phyloP scores from a whole-genome alignment of 2,329 filamentous ascomycete genomes.

The Calonectria pauciramosa region DNA sequence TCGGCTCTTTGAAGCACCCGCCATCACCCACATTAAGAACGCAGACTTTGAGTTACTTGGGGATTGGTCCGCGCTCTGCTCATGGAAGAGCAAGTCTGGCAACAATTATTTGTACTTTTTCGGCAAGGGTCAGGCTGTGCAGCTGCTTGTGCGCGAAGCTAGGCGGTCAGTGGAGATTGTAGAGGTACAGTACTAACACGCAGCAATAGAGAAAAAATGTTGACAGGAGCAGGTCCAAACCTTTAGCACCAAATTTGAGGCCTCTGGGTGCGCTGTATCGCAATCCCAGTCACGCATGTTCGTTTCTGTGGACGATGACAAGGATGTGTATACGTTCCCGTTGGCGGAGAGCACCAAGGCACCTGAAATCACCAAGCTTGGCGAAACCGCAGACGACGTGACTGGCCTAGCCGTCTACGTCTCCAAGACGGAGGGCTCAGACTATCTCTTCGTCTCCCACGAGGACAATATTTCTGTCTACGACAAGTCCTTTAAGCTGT shows the following conservation, averaged over 20 bases:
- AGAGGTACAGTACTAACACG: slow-evolving; percentile 44
- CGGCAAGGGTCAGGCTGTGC: slow-evolving; percentile 56
- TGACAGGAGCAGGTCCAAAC: slow-evolving; percentile 54
- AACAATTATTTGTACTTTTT: slow-evolving; percentile 62
- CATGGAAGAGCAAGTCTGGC: slow-evolving; percentile 57
- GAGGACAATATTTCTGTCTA: slow-evolving; percentile 56
- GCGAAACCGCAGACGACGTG: slow-evolving; percentile 53
- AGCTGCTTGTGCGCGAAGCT: slow-evolving; percentile 53
- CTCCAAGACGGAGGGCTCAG: slow-evolving; percentile 49
- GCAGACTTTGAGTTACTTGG: slow-evolving; percentile 54
- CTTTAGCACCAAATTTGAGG: slow-evolving; percentile 57
- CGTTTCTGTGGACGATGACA: slow-evolving; percentile 55
- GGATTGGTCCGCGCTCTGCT: slow-evolving; percentile 63
- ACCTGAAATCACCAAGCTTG: slow-evolving; percentile 53
- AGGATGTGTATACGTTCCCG: slow-evolving; percentile 54
- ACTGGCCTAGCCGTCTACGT: slow-evolving; percentile 59
- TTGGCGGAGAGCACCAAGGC: slow-evolving; percentile 54
- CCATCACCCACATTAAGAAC: slow-evolving; percentile 47
- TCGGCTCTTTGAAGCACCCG: slow-evolving; percentile 53
- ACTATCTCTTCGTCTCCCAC: slow-evolving; percentile 59
- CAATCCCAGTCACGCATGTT: slow-evolving; percentile 53
- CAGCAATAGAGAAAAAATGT: neutral
- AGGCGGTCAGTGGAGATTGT: slow-evolving; percentile 51
- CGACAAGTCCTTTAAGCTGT: slow-evolving; percentile 48
- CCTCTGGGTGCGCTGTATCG: slow-evolving; percentile 58